Conservation (phyloP, 495 filamentous ascomycete genomes). For the Sordaria brevicollis region DNA sequence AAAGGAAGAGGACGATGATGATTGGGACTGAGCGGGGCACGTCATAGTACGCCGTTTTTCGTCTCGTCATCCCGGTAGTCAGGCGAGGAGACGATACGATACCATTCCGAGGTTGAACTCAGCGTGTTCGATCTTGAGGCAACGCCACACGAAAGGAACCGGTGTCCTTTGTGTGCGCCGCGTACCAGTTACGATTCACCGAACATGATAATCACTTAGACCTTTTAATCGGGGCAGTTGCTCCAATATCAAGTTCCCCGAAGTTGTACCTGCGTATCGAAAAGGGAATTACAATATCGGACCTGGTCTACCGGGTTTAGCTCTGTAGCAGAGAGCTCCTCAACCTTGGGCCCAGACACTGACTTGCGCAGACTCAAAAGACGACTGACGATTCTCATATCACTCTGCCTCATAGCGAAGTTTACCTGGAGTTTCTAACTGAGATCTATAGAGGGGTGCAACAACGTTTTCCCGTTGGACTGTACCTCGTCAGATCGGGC, state of each 20-base stretch:
- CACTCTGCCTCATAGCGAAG: background rate
- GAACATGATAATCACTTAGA: background rate
- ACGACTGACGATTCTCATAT: background rate
- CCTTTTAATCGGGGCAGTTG: background rate
- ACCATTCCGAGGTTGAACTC: background rate
- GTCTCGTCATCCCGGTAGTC: background rate
- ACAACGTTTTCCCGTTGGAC: background rate
- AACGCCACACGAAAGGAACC: background rate
- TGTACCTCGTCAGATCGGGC: background rate
- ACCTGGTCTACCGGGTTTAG: background rate
- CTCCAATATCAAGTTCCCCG: background rate
- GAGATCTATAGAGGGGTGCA: background rate
- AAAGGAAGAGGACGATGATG: constrained; percentile 59
- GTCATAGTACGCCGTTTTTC: background rate
- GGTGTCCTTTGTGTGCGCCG: background rate
- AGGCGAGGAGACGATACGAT: background rate
- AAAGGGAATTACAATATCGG: background rate
- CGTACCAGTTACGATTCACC: background rate
- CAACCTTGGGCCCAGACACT: background rate
- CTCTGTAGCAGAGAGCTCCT: background rate
- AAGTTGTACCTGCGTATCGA: background rate
- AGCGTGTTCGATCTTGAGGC: background rate
- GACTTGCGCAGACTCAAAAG: background rate
- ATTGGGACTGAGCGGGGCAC: constrained; percentile 55
- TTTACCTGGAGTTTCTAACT: background rate